These are phyloP conservation scores for Solanum ossicruentum DNA, from an alignment of 257 asterid genomes.

Conservation along the genomic window DNA sequence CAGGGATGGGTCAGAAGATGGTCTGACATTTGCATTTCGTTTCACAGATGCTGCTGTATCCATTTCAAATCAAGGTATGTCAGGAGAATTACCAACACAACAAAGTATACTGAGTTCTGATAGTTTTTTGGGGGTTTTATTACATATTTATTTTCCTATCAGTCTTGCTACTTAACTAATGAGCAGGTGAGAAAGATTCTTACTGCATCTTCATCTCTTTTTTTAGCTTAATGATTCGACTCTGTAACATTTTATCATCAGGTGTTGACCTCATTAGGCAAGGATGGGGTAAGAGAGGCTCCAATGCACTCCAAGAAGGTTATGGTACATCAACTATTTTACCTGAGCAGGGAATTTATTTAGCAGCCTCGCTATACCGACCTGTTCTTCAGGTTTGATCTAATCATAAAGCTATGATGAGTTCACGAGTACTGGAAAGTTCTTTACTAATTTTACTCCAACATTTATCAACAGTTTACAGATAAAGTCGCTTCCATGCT, in stretches of 20 bases:
- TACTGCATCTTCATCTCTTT: neutral
- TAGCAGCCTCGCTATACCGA: conserved; percentile 92
- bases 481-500: conserved; percentile 91
- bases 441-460: neutral
- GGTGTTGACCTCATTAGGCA: conserved; percentile 70
- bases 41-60: conserved; percentile 82
- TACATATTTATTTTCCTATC: neutral
- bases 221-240: neutral
- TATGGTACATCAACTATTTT: conserved; percentile 86
- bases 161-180: neutral
- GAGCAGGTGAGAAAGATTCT: neutral
- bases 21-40: conserved; percentile 90
- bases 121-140: neutral
- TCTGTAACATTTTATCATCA: conserved; percentile 13
- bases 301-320: conserved; percentile 92
- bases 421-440: neutral
- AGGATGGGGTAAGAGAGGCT: conserved; percentile 84
- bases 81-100: neutral
- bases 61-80: conserved; percentile 75
- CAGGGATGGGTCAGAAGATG: conserved; percentile 95
- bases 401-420: neutral
- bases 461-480: conserved; percentile 56
- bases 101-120: neutral
- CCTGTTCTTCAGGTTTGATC: conserved; percentile 85
- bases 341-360: conserved; percentile 95